These are phyloP conservation scores for Penicillium sp. DNA, from an alignment of 2,329 filamentous ascomycete species.

Conservation along the genomic window DNA sequence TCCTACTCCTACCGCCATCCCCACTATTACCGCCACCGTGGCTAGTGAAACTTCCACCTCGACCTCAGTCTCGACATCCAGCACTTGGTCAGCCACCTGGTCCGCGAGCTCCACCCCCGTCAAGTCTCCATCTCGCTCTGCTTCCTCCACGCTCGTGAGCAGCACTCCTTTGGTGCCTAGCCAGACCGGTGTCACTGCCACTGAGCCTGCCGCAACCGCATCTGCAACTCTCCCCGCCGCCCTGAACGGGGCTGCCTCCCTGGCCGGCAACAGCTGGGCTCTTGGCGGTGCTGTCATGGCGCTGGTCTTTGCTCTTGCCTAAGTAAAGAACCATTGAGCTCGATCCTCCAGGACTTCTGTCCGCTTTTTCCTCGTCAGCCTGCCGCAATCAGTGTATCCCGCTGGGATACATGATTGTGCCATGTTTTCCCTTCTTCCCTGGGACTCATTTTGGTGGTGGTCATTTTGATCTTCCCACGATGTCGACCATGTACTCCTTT, in stretches of 20 bases:
- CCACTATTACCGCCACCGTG: conserved; percentile 11
- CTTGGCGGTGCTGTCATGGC: conserved; percentile 23
- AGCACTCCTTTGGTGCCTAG: conserved; percentile 9
- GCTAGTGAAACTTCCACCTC: conserved; percentile 9
- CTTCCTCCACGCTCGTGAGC: conserved; percentile 11
- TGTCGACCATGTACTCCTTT: conserved; percentile 11
- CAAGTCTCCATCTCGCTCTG: conserved; percentile 12
- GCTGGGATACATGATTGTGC: neutral
- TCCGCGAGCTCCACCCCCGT: conserved; percentile 7
- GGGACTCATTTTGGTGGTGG: conserved; percentile 2
- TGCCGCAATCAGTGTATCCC: neutral
- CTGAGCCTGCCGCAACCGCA: conserved; percentile 9
- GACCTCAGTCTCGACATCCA: conserved; percentile 2
- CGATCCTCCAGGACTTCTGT: neutral
- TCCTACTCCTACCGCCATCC: conserved; percentile 13
- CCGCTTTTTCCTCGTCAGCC: neutral
- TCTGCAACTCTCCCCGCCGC: conserved; percentile 10
- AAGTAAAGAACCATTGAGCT: conserved; percentile 2
- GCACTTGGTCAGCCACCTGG: too few relatives aligned
- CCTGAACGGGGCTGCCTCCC: conserved; percentile 20
- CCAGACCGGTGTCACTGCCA: conserved; percentile 8
- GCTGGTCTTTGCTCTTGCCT: conserved; percentile 23
- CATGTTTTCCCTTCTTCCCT: neutral
- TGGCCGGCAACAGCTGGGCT: conserved; percentile 20
- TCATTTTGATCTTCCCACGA: conserved; percentile 15